Evolutionary conservation across 1,284 basidiomycete genomes (phyloP).

Genomic region (Marasmius tenuissimus): DNA sequence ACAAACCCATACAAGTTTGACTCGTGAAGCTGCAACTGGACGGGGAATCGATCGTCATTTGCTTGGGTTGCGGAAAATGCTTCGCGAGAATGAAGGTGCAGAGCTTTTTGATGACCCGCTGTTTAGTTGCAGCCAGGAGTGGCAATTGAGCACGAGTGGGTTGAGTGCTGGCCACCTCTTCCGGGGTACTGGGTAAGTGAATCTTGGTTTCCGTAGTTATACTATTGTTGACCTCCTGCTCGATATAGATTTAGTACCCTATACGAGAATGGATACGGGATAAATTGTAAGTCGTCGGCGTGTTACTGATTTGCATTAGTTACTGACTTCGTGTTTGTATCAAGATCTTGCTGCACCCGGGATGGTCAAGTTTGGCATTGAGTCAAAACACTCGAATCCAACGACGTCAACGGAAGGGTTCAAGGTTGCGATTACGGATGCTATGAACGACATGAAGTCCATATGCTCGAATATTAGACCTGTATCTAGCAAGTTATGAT

Average conservation of each 20-base stretch:
- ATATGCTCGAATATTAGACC: neutral
- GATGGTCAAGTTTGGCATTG: slow-evolving; percentile 92
- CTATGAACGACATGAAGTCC: slow-evolving; percentile 70
- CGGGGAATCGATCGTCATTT: slow-evolving; percentile 92
- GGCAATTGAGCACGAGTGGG: slow-evolving; percentile 93
- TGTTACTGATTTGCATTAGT: neutral
- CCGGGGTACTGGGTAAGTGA: slow-evolving; percentile 81
- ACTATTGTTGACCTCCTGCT: neutral
- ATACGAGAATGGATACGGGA: slow-evolving; percentile 87
- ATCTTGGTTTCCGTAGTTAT: slow-evolving; percentile 9
- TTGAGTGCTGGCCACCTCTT: slow-evolving; percentile 87
- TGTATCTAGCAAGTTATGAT: neutral
- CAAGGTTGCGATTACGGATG: slow-evolving; percentile 65
- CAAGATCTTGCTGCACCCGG: slow-evolving; percentile 82
- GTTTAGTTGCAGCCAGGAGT: slow-evolving; percentile 78
- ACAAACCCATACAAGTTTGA: slow-evolving; percentile 72
- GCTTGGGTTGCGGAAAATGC: slow-evolving; percentile 78
- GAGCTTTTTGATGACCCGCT: slow-evolving; percentile 78
- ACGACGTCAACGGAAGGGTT: slow-evolving; percentile 76
- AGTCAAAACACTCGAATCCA: slow-evolving; percentile 79
- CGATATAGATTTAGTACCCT: slow-evolving; percentile 67
- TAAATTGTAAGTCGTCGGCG: slow-evolving; percentile 73
- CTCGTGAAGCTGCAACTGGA: slow-evolving; percentile 81
- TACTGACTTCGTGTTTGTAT: neutral
- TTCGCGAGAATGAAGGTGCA: slow-evolving; percentile 42